Base-by-base conservation (phyloP, 148 eudicot species). In the Bassia scoparia region DNA sequence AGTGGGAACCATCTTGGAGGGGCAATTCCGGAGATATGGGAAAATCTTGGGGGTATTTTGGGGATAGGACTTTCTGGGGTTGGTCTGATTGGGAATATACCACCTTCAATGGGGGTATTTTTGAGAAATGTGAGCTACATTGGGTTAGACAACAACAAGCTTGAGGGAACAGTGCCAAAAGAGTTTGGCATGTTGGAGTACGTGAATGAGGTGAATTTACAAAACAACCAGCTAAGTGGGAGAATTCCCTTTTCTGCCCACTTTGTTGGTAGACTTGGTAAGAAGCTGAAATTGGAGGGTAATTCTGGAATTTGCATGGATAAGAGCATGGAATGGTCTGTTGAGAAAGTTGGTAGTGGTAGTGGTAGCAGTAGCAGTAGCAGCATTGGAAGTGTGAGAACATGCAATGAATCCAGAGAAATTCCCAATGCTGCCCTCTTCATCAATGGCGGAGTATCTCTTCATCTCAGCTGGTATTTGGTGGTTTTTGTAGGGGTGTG, bases 1-100 rank as follows among this genome's bases (percentile, higher is more conserved):
- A 93, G 92, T 79, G 98, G 98, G 72, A 93, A 93, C 70, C 43
- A 34, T 2, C 78, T 93, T 0, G 96, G 98, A 85, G 98, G 98
- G 87, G 56, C 35, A 53, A 89, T 93, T 61, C 98, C 96, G 61
- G 94, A 93, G 66, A 93, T 93, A 69, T 93, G 94, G 92, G 86
- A 86, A 17, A 86, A 84, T 1, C 86, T 93, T 0, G 76, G 85
- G 90, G 90, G 90, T 56, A 73, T 93, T 70, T 18, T 76, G 60
- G 88, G 88, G 38, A 83, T 93, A 12, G 91, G 91, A 48, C 70
- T 93, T 6, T 93, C 98, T 0, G 73, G 76, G 11, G 63, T 84
- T 1, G 96, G 96, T 12, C 87, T 93, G 0, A 77, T 83, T 20
- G 98, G 98, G 29, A 74, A 83, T 20, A 90, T 93, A 29, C 98